Evolutionary conservation across 129 eudicot genomes (phyloP).

Genomic region (Ambrosia artemisiifolia): DNA sequence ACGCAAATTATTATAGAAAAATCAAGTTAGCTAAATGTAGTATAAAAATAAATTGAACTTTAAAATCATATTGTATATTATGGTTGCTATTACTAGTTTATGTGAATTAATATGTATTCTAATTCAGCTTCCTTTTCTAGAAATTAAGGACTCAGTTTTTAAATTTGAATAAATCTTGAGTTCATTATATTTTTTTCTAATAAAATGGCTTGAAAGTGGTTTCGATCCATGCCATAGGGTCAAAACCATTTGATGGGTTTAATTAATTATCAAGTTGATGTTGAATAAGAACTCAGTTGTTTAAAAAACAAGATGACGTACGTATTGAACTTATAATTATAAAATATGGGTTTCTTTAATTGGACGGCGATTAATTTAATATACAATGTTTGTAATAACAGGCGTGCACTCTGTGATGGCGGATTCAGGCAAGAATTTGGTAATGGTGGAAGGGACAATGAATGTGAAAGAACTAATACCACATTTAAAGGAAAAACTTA

Average conservation of each 20-base stretch:
- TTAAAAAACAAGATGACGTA: neutral
- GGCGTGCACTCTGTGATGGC: conserved; percentile 45
- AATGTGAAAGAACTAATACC: conserved; percentile 45
- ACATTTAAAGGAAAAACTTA: conserved; percentile 43
- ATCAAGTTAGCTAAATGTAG: no score
- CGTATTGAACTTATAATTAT: conserved; percentile 7
- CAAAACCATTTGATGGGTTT: conserved; percentile 18
- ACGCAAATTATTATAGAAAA: no score
- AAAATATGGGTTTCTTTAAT: conserved; percentile 1
- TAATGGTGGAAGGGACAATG: conserved; percentile 56
- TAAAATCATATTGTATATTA: no score
- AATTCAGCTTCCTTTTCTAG: no score
- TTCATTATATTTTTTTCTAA: no score
- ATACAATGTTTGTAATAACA: neutral
- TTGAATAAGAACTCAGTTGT: neutral
- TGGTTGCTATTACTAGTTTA: no score
- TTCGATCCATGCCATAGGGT: neutral
- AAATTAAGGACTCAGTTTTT: no score
- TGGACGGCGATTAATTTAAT: neutral
- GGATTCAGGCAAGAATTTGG: conserved; percentile 45
- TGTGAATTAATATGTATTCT: no score
- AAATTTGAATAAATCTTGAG: no score
- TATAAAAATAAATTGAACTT: no score
- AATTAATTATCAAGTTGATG: neutral
- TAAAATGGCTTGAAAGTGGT: neutral